These are phyloP conservation scores for Fraxinus latifolia DNA, from an alignment of 305 asterid genomes.

Conservation along the genomic window DNA sequence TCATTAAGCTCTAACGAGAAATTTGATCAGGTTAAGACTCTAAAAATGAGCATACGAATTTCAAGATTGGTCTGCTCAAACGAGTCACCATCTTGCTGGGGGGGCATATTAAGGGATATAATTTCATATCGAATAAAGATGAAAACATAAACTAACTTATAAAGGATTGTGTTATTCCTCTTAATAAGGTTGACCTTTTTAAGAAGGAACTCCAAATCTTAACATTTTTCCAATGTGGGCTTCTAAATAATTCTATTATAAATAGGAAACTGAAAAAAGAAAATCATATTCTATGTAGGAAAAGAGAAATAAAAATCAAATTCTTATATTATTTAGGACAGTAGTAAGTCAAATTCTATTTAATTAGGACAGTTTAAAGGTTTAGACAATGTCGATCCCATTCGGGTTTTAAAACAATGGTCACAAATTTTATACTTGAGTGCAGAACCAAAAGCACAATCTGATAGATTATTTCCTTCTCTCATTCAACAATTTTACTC, in stretches of 20 bases:
- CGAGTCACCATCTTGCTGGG: too few species aligned
- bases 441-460: conserved; percentile 21
- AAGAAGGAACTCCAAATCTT: too few species aligned
- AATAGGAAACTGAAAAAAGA: background rate
- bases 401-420: background rate
- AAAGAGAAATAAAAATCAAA: background rate
- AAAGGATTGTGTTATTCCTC: too few species aligned
- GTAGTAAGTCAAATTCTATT: background rate
- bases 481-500: conserved; percentile 28
- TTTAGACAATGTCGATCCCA: conserved; percentile 11
- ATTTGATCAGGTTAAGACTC: too few species aligned
- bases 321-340: background rate
- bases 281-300: background rate
- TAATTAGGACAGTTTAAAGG: conserved; percentile 11
- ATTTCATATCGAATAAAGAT: too few species aligned
- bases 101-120: too few species aligned
- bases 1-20: too few species aligned
- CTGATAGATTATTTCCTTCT: conserved; percentile 14
- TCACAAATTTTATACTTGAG: background rate
- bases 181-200: too few species aligned
- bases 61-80: too few species aligned
- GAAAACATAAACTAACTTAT: too few species aligned
- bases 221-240: background rate
- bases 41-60: too few species aligned
- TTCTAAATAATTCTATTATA: background rate